Evolutionary conservation across 805 yeast species (phyloP).

Genomic region (Ogataea naganishii): DNA sequence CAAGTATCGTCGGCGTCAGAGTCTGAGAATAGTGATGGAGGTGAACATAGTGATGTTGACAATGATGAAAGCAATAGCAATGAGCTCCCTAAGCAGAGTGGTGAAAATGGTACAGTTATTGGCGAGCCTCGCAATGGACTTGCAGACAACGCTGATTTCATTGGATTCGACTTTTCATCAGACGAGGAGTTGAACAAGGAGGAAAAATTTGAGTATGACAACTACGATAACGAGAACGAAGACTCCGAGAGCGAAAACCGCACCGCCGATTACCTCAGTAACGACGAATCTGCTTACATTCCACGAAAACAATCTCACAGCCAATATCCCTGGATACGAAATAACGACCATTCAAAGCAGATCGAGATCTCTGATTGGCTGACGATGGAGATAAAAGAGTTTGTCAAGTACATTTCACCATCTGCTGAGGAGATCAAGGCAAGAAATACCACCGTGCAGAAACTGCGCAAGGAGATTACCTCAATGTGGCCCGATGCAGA

Average conservation of each 20-base stretch:
- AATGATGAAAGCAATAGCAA: constrained; percentile 2
- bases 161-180: constrained; percentile 44
- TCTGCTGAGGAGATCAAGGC: constrained; percentile 59
- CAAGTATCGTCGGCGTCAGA: too few species aligned
- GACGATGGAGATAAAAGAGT: constrained; percentile 76
- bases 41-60: background rate
- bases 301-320: constrained; percentile 17
- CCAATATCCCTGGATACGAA: constrained; percentile 66
- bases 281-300: constrained; percentile 29
- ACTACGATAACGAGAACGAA: constrained; percentile 13
- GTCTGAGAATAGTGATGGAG: too few species aligned
- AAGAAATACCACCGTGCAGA: constrained; percentile 57
- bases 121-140: constrained; percentile 24
- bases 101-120: background rate
- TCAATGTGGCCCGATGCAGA: constrained; percentile 72
- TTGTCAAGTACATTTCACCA: constrained; percentile 80
- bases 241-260: constrained; percentile 20
- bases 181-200: constrained; percentile 29
- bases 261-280: constrained; percentile 36
- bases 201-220: constrained; percentile 27
- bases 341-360: constrained; percentile 70
- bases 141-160: constrained; percentile 41
- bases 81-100: background rate
- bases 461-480: constrained; percentile 43
- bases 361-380: constrained; percentile 81